Base-by-base conservation (phyloP, 257 asterid species). In the Salvia hispanica region DNA sequence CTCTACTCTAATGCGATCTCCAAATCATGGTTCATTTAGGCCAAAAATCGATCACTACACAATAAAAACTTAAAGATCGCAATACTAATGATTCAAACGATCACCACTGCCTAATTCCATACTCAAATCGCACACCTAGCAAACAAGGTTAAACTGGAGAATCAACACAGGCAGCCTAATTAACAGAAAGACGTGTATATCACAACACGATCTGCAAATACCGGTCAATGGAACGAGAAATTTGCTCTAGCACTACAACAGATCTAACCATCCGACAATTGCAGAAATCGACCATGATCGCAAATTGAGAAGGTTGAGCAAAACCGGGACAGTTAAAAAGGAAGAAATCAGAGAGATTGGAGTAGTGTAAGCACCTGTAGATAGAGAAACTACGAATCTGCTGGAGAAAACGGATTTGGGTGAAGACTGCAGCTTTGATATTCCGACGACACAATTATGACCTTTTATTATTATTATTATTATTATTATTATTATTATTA, bases 121-220 rank as follows among this genome's bases (percentile, higher is more conserved):
- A 14, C 46, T 58, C 40, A 72, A 55, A 64, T 64, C 66, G 51
- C 58, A 62, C 70, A 33, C n/a, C 34, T 66, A 37, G 48, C 31
- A 11, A 11, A 18, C 54, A 67, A 54, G 16, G 42, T 54, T 28
- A 12, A 40, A 28, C 31, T 64, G 44, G 50, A 31, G 39, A 33
- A 47, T 9, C 6, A 25, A 62, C 14, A 14, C 54, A n/a, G 48
- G 39, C 14, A 2, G 43, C 36, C 77, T 13, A 58, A 53, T 59
- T 42, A 60, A 59, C 44, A 31, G 7, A 36, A 57, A 66, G 42
- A 18, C 48, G 55, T 42, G 33, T 47, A 5, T n/a, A 40, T 8
- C 33, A 3, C 58, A 42, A 56, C 58, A 62, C 50, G 79, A 75
- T 75, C 79, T 70, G 57, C 55, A 45, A 43, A 58, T 18, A 6